Percentiles rank a stretch among this genome's conserved stretches.
phyloP scores from a whole-genome alignment of 805 yeast genomes.

The Sungouiella blattae region DNA sequence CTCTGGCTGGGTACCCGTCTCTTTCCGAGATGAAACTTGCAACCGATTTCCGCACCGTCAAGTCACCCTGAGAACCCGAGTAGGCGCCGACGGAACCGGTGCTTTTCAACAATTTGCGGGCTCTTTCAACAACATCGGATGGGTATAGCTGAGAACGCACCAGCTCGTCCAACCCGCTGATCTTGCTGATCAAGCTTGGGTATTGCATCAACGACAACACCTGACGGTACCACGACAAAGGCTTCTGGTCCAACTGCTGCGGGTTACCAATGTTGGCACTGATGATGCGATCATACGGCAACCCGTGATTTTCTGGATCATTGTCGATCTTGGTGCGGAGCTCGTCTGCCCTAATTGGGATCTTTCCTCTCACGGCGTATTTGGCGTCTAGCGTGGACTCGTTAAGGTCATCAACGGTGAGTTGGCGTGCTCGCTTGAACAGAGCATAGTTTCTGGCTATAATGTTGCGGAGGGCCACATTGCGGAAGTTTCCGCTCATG shows the following conservation, averaged over 20 bases:
- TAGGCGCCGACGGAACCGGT: conserved; percentile 92
- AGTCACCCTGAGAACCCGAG: conserved; percentile 88
- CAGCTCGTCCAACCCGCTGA: conserved; percentile 20
- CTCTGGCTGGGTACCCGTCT: conserved; percentile 64
- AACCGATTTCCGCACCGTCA: conserved; percentile 66
- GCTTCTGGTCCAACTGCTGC: conserved; percentile 91
- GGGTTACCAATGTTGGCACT: conserved; percentile 97
- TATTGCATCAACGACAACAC: conserved; percentile 83
- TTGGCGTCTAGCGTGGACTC: conserved; percentile 76
- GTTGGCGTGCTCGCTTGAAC: conserved; percentile 16
- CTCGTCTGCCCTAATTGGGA: conserved; percentile 93
- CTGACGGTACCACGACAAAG: conserved; percentile 92
- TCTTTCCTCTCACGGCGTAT: conserved; percentile 93
- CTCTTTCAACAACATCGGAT: conserved; percentile 70
- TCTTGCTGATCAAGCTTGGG: conserved; percentile 55
- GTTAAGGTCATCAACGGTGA: conserved; percentile 52
- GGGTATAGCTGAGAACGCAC: conserved; percentile 41
- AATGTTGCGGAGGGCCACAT: too few relatives aligned
- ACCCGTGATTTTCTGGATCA: conserved; percentile 49
- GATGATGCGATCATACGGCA: conserved; percentile 77
- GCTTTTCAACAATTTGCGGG: conserved; percentile 53
- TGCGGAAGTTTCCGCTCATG: too few relatives aligned
- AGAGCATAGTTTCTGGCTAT: background rate
- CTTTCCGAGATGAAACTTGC: conserved; percentile 76
- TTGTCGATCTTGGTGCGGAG: conserved; percentile 52